Conservation (phyloP, 176 grass and related monocot genomes). For the Aegilops bicornis region DNA sequence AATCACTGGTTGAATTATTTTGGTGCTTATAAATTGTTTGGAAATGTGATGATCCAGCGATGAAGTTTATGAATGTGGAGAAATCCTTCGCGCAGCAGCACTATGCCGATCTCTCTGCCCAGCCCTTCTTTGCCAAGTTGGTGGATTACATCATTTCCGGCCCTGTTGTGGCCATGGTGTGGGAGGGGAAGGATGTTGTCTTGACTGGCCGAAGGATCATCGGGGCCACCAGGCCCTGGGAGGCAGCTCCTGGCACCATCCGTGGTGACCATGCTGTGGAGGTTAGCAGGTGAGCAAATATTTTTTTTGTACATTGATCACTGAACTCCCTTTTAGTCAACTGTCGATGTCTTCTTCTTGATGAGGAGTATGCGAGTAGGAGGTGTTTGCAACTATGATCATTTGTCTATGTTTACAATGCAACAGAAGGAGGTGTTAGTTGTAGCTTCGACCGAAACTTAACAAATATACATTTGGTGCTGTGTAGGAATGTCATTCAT, state of each 20-base stretch:
- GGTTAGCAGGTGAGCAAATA: conserved; percentile 57
- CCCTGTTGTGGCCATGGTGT: conserved; percentile 76
- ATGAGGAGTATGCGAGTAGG: background rate
- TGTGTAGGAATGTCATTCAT: conserved; percentile 62
- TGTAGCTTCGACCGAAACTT: background rate
- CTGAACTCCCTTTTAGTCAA: background rate
- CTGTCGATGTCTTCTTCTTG: background rate
- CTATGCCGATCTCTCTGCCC: conserved; percentile 69
- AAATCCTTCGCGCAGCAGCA: conserved; percentile 72
- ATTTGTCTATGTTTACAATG: too few relatives aligned
- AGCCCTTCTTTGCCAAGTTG: conserved; percentile 68
- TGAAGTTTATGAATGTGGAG: conserved; percentile 80
- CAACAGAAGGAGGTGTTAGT: too few relatives aligned
- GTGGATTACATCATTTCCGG: conserved; percentile 83
- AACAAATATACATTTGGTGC: background rate
- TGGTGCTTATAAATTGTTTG: background rate
- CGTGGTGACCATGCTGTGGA: conserved; percentile 68
- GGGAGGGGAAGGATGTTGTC: conserved; percentile 78
- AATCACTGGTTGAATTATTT: background rate
- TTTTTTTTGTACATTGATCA: background rate
- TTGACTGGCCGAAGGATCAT: conserved; percentile 62
- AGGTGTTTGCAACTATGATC: background rate
- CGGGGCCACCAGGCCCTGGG: conserved; percentile 71
- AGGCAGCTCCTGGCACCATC: conserved; percentile 72
- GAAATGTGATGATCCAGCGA: conserved; percentile 22